Conservation (phyloP, 345 rosid species). For the Populus davidiana region DNA sequence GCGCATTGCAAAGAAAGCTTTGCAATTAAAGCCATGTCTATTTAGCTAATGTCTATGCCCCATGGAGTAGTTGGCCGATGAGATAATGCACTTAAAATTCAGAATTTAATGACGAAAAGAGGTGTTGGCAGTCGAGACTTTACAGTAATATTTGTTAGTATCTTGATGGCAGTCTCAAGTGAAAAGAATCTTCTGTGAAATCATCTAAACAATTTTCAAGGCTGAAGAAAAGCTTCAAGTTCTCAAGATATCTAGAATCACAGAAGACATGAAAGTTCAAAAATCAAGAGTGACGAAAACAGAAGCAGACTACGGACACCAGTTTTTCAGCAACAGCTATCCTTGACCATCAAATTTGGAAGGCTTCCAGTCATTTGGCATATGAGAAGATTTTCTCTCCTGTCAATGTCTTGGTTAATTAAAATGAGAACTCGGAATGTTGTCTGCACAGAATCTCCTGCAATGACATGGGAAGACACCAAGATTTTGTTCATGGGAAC, state of each 20-base stretch:
- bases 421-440: background rate
- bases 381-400: background rate
- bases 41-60: conserved; percentile 50
- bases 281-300: background rate
- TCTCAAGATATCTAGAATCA: background rate
- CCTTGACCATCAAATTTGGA: no score
- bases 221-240: background rate
- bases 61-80: conserved; percentile 63
- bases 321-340: background rate
- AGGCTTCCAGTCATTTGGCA: background rate
- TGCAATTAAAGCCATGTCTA: conserved; percentile 72
- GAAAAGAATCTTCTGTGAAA: background rate
- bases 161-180: background rate
- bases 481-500: background rate
- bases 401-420: background rate
- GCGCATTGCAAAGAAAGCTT: conserved; percentile 72
- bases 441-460: background rate
- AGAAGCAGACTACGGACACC: background rate
- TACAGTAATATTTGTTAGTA: background rate
- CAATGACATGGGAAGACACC: background rate
- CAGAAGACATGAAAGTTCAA: background rate
- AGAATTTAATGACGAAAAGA: conserved; percentile 63
- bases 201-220: background rate
- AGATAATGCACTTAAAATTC: conserved; percentile 62
- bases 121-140: conserved; percentile 38